Evolutionary conservation across 2,329 filamentous ascomycete species (phyloP), one percentile per base, ranked within the genome.

Genomic region (Epichloe glyceriae): DNA sequence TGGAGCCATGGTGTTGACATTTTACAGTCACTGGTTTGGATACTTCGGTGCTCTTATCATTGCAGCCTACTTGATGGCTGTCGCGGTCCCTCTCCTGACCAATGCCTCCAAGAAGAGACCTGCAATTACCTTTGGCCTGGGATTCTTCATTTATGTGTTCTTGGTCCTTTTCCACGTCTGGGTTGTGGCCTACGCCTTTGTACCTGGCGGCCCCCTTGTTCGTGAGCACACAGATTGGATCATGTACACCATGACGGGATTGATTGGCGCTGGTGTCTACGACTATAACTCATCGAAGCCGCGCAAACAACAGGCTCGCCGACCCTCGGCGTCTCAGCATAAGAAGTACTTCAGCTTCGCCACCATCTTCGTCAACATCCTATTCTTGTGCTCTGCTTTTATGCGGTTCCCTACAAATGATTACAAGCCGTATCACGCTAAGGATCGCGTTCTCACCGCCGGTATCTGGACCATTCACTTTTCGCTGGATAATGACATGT

Each of bases 401-500:
- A 76, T 90, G 50, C 88, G 93, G 55, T 96, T 97, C 73, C 93
- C 93, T 0, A 84, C 83, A 2, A 91, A 96, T 64, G 83, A 97
- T 69, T 95, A 96, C 71, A 81, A 80, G 51, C 87, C 93, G 0
- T 90, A 97, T 67, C 91, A 98, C 64, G 79, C 80, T 38, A 82
- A 95, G 49, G 85, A 90, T 55, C 93, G 93, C 58, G 72, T 94
- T 49, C 77, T 96, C 53, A 97, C 94, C 0, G 88, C 89, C 1
- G 93, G 93, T 58, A 97, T 98, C 65, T 98, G 93, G 93, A 98
- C 93, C 0, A 90, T 97, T 51, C 93, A 98, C 70, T 98, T 98
- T 67, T 90, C 87, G 14, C 80, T 98, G 19, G 93, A 98, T 70
- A 97, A 98, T 60, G 86, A 96, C 66, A 96, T 97, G 90, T 97